Conservation (phyloP, 345 rosid species). For the Gossypium sturtianum region DNA sequence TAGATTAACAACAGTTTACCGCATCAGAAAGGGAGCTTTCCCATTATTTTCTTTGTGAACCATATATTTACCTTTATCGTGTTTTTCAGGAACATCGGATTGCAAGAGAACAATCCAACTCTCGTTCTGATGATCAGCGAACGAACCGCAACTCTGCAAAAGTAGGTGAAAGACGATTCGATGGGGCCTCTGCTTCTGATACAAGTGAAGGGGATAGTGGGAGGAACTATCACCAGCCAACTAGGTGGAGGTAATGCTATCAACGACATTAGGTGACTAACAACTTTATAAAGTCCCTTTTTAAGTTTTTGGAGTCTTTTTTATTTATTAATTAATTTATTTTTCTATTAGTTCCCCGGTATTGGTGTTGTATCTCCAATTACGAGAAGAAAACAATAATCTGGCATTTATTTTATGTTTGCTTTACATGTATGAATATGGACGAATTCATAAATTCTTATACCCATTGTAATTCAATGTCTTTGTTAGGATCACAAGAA, state of each 20-base stretch:
- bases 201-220: slow-evolving; percentile 41
- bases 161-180: slow-evolving; percentile 26
- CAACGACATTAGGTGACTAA: slow-evolving; percentile 37
- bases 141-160: slow-evolving; percentile 20
- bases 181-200: slow-evolving; percentile 41
- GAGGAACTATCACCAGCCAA: slow-evolving; percentile 31
- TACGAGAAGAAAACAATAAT: slow-evolving; percentile 25
- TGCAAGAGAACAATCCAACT: slow-evolving; percentile 26
- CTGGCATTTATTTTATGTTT: slow-evolving; percentile 9
- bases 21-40: neutral
- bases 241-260: slow-evolving; percentile 37
- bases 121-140: slow-evolving; percentile 20
- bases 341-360: neutral
- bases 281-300: slow-evolving; percentile 9
- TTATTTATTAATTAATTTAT: neutral
- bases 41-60: neutral
- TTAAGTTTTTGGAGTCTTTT: neutral
- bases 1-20: neutral
- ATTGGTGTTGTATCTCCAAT: slow-evolving; percentile 25
- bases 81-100: slow-evolving; percentile 40
- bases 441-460: slow-evolving; percentile 24
- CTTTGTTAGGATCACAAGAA: neutral
- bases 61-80: neutral
- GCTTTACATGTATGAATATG: slow-evolving; percentile 23
- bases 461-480: slow-evolving; percentile 20